Evolutionary conservation across 129 eudicot genomes (phyloP), one percentile per base, ranked within the genome.

Genomic region (Sambucus nigra): DNA sequence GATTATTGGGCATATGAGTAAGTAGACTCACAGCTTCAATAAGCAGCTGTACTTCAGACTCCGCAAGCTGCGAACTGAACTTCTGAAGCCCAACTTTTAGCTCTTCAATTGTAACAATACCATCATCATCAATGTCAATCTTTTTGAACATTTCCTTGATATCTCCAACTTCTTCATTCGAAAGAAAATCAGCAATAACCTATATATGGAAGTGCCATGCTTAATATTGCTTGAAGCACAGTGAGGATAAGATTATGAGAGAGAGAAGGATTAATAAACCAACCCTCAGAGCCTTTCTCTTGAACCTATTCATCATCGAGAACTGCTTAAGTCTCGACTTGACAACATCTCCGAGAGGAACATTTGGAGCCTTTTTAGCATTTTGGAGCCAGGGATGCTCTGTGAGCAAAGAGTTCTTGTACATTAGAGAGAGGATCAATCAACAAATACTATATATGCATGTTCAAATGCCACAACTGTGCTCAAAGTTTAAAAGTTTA

Each of bases 141-240:
- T 76, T 82, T 29, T 67, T 64, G 65, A 87, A 87, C 67, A 77
- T 65, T 57, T 87, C 96, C 65, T 73, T 87, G 17, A 87, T 74
- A 59, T 78, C 88, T 79, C 77, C 96, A 51, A 87, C 80, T 72
- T 87, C 96, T 69, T 87, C 96, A 60, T 60, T 70, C 23, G 94
- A 82, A 72, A 87, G 79, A 78, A 82, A 82, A 53, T 87, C 96
- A 60, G 86, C 96, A 79, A 87, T 87, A 35, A 87, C 96, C 96
- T 87, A 66, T 6, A 65, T 25, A 55, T 21, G 26, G 47, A 22
- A 51, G 11, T 21, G 41, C 24, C 65, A 67, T 57, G 10, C 18
- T 14, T 41, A 15, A 39, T 17, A 42, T 39, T 56, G 3, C 53
- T 16, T 55, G 58, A 13, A 64, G 13, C 41, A 27, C 44, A 48